Evolutionary conservation across 306 rosid species (phyloP), one percentile per base, ranked within the genome.

Genomic region (Leucaena leucocephala): DNA sequence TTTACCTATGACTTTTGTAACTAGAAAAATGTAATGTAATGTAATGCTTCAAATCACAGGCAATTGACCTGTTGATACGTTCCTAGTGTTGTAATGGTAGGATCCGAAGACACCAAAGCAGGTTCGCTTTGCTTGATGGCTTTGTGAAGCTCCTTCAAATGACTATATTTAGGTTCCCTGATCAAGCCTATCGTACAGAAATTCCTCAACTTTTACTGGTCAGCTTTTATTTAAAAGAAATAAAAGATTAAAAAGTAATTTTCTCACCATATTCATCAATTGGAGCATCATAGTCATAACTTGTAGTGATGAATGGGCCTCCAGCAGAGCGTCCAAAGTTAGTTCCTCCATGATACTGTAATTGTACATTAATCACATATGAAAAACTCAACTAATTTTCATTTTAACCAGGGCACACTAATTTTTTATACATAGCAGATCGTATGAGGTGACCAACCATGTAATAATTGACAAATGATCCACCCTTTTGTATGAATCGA

Each of bases 241-340:
- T 27, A 27, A 44, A 46, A 38, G 4, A 67, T 16, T 38, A 21
- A 40, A 8, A 86, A 34, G 76, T 58, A 52, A 68, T 36, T 50
- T 66, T 86, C 93, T 85, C 65, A 94, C 98, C 98, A 39, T 91
- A 94, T 86, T 94, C 98, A 84, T 94, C 98, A 76, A 94, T 84
- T 75, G 98, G 98, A 48, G 98, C 97, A 84, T 94, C 97, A 81
- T 94, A 94, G 72, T 94, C 98, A 76, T 94, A 94, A 76, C 97
- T 94, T 75, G 98, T 88, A 65, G 98, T 89, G 22, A 94, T 80
- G 89, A 94, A 92, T 45, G 98, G 98, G 17, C 98, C 98, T 63
- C 98, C 98, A 78, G 98, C 95, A 17, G 95, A 88, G 79, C 98
- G 91, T 82, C 98, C 98, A 19, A 94, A 94, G 79, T 94, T 94